Evolutionary conservation across 163 green algal genomes (phyloP).

Genomic region (Chlamydomonas reinhardtii): DNA sequence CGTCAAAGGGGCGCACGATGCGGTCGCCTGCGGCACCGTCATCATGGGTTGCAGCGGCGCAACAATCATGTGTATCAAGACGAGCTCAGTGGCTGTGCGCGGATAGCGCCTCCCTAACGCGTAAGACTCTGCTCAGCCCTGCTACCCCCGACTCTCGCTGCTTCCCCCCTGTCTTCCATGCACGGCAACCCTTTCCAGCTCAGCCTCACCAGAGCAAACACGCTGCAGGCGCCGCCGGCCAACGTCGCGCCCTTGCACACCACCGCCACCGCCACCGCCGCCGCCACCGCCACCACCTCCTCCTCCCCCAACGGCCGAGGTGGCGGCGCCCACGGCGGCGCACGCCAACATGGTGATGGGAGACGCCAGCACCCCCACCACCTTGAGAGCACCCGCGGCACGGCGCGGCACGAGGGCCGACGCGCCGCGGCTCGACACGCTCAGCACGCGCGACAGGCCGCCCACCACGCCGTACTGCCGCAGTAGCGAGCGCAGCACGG

Average conservation of each 20-base stretch:
- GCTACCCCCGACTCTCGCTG: too few species aligned
- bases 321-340: too few species aligned
- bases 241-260: not conserved
- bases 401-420: not conserved
- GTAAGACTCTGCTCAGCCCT: too few species aligned
- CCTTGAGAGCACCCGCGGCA: not conserved
- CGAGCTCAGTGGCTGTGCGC: too few species aligned
- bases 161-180: too few species aligned
- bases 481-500: constrained; percentile 49
- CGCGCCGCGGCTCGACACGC: not conserved
- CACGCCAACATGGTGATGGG: too few species aligned
- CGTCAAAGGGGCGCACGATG: constrained; percentile 77
- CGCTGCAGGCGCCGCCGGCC: not conserved
- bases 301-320: constrained; percentile 34
- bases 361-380: not conserved
- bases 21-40: constrained; percentile 82
- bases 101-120: too few species aligned
- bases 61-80: too few species aligned
- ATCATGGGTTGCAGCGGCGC: too few species aligned
- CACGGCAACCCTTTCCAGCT: too few species aligned
- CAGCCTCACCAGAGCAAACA: not conserved
- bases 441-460: constrained; percentile 37
- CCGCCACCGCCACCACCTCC: not conserved
- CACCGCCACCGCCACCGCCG: not conserved
- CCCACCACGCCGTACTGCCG: constrained; percentile 62